Conservation (phyloP, 2,329 filamentous ascomycete genomes). For the Chaetothyriales sp. region DNA sequence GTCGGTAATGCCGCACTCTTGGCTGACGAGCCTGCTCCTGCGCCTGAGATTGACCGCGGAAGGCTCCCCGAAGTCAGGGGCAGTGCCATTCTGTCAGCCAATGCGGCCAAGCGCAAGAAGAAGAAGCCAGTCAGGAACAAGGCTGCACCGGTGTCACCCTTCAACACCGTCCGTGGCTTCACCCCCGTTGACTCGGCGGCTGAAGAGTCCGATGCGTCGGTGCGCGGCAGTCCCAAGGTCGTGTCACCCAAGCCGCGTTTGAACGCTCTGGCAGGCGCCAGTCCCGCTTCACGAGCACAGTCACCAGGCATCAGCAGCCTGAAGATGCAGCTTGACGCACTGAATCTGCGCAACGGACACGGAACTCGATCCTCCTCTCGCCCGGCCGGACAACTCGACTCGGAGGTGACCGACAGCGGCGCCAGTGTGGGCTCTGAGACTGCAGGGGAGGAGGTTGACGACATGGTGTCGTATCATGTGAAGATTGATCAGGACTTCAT, state of each 20-base stretch:
- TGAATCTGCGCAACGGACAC: slow-evolving; percentile 48
- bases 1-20: background rate
- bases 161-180: slow-evolving; percentile 31
- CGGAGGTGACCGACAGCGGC: slow-evolving; percentile 37
- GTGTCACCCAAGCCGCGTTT: slow-evolving; percentile 20
- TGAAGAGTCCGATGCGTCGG: slow-evolving; percentile 32
- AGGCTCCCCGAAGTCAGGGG: slow-evolving; percentile 14
- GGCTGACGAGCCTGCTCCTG: background rate
- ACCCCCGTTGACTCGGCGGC: slow-evolving; percentile 30
- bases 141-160: slow-evolving; percentile 18
- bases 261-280: slow-evolving; percentile 21
- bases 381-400: slow-evolving; percentile 29
- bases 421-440: slow-evolving; percentile 46
- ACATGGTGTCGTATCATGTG: slow-evolving; percentile 71
- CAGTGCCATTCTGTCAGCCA: slow-evolving; percentile 20
- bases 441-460: slow-evolving; percentile 55
- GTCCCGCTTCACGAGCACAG: slow-evolving; percentile 35
- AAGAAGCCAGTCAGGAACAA: slow-evolving; percentile 25
- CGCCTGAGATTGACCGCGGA: slow-evolving; percentile 7
- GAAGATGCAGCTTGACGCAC: slow-evolving; percentile 63
- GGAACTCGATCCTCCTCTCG: slow-evolving; percentile 43
- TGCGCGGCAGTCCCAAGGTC: slow-evolving; percentile 20
- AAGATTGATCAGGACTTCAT: slow-evolving; percentile 72
- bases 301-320: slow-evolving; percentile 67
- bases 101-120: slow-evolving; percentile 24